Percentiles rank a stretch among this genome's conserved stretches.
These are phyloP conservation scores for Asterochloris erici DNA, from an alignment of 139 green algal species.

Conservation along the genomic window DNA sequence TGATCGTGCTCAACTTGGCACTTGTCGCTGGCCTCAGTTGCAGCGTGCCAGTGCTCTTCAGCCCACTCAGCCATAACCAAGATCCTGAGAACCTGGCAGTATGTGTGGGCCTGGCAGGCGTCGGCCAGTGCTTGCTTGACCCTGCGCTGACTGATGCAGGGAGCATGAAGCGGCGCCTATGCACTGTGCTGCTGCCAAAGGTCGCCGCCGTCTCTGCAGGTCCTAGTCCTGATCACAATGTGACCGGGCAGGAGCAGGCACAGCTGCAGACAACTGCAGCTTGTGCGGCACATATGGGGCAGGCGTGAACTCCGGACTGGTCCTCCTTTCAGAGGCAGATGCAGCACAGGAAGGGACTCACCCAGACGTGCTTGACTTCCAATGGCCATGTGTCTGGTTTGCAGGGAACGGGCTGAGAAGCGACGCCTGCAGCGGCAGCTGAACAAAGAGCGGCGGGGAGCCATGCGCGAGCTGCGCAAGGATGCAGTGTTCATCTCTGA, in stretches of 20 bases:
- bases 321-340: background rate
- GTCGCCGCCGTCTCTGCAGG: too few relatives aligned
- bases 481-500: conserved; percentile 73
- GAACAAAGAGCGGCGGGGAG: conserved; percentile 62
- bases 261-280: background rate
- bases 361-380: background rate
- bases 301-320: background rate
- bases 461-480: conserved; percentile 87
- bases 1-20: too few relatives aligned
- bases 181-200: too few relatives aligned
- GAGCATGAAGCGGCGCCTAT: too few relatives aligned
- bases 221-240: too few relatives aligned
- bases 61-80: too few relatives aligned
- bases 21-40: too few relatives aligned
- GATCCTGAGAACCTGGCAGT: too few relatives aligned
- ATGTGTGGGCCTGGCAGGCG: too few relatives aligned
- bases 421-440: conserved; percentile 64
- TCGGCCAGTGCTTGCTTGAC: too few relatives aligned
- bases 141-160: too few relatives aligned
- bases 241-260: background rate
- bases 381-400: background rate
- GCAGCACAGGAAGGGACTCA: background rate
- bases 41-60: too few relatives aligned
- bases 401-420: conserved; percentile 55
- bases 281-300: background rate